Evolutionary conservation across 2,329 filamentous ascomycete species (phyloP).

Genomic region (Cladophialophora immunda): DNA sequence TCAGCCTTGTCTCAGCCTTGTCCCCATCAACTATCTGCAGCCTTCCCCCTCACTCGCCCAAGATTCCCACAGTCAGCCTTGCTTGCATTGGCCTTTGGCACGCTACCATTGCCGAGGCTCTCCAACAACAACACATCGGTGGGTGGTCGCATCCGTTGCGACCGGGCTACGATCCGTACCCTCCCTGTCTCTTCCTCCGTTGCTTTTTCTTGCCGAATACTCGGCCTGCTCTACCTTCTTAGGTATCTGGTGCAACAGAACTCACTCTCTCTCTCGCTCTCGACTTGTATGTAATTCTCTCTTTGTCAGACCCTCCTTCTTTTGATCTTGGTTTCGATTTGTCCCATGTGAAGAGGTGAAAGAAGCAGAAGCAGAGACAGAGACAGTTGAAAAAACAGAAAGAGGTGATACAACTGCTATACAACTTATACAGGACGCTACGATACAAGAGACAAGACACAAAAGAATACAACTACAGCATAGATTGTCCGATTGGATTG

Average conservation of each 20-base stretch:
- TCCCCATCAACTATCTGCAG: not conserved
- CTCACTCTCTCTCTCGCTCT: not conserved
- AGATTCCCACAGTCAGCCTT: not conserved
- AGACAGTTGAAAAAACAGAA: not conserved
- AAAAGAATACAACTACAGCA: not conserved
- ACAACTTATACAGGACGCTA: not conserved
- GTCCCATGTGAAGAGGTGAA: not conserved
- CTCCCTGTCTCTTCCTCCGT: not conserved
- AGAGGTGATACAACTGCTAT: too few species aligned
- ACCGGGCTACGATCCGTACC: slow-evolving; percentile 2
- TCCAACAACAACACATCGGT: not conserved
- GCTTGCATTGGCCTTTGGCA: not conserved
- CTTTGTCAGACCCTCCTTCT: not conserved
- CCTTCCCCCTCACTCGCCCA: not conserved
- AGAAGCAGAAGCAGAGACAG: not conserved
- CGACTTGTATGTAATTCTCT: too few species aligned
- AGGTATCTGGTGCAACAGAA: not conserved
- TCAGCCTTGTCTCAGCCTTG: not conserved
- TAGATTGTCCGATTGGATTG: not conserved
- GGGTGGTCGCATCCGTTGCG: not conserved
- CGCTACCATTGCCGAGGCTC: slow-evolving; percentile 2
- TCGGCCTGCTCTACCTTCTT: not conserved
- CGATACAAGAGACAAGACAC: not conserved
- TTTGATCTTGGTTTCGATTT: not conserved
- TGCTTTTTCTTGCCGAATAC: not conserved